These are phyloP conservation scores for Mycena latifolia DNA, from an alignment of 768 basidiomycete genomes.

Conservation along the genomic window DNA sequence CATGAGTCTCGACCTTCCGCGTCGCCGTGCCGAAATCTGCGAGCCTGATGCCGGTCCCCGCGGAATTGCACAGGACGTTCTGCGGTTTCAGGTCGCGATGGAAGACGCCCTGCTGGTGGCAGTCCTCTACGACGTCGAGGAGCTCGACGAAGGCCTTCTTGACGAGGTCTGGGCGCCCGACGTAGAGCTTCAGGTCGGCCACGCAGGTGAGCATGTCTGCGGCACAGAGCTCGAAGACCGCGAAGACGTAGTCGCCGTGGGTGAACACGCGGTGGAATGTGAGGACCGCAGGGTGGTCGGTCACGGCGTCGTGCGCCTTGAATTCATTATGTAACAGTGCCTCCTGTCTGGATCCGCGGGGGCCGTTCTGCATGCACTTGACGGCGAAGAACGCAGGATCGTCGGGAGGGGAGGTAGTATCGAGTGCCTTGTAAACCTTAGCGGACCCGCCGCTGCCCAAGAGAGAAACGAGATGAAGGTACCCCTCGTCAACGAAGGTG, in stretches of 20 bases:
- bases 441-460: slow-evolving; percentile 74
- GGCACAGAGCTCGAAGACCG: background rate
- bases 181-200: background rate
- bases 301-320: background rate
- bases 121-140: slow-evolving; percentile 5
- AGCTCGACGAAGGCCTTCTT: slow-evolving; percentile 7
- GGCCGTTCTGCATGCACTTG: slow-evolving; percentile 16
- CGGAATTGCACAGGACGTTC: background rate
- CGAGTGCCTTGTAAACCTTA: slow-evolving; percentile 86
- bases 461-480: slow-evolving; percentile 1
- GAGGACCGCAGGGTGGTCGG: background rate
- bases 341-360: background rate
- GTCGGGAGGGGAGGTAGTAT: slow-evolving; percentile 47
- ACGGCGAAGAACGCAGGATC: slow-evolving; percentile 8
- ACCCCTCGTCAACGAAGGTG: slow-evolving; percentile 21
- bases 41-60: background rate
- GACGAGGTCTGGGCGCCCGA: background rate
- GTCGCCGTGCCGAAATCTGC: slow-evolving; percentile 15
- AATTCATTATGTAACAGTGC: background rate
- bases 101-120: slow-evolving; percentile 4
- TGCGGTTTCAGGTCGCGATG: slow-evolving; percentile 7
- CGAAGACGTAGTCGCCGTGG: background rate
- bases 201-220: background rate
- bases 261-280: background rate
- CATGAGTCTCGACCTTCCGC: background rate